These are phyloP conservation scores for Crithidia bombi DNA, from an alignment of 208 protist species.

Conservation along the genomic window DNA sequence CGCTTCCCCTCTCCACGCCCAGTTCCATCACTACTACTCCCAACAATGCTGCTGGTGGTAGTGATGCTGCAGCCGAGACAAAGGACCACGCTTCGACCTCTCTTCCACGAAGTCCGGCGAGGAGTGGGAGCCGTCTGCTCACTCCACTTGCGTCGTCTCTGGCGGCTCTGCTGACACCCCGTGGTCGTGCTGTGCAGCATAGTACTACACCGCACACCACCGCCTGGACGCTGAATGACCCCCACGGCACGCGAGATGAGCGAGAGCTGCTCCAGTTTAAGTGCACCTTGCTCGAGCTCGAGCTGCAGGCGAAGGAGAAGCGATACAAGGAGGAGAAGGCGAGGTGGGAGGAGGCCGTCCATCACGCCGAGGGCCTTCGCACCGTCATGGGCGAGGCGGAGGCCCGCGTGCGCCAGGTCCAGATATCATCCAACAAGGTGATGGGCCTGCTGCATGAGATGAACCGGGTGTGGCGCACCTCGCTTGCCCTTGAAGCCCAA, in stretches of 20 bases:
- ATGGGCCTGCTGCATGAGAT: constrained; percentile 22
- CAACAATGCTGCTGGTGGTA: neutral
- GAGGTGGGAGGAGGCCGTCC: constrained; percentile 18
- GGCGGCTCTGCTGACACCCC: constrained; percentile 16
- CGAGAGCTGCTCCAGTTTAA: constrained; percentile 21
- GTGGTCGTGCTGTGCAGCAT: constrained; percentile 11
- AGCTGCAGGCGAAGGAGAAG: constrained; percentile 22
- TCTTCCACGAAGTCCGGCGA: neutral
- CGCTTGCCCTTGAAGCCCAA: constrained; percentile 16
- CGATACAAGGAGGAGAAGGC: constrained; percentile 12
- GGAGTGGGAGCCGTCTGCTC: constrained; percentile 4
- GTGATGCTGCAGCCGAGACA: neutral
- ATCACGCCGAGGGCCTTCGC: constrained; percentile 6
- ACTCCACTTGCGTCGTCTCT: constrained; percentile 3
- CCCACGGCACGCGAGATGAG: neutral
- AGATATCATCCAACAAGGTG: constrained; percentile 14
- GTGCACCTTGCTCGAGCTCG: constrained; percentile 24
- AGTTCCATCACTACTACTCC: too few relatives aligned
- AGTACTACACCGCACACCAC: neutral
- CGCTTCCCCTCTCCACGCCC: too few relatives aligned
- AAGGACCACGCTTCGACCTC: neutral
- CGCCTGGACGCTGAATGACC: neutral
- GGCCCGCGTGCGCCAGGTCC: constrained; percentile 16
- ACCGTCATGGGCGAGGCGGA: constrained; percentile 26
- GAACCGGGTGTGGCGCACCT: constrained; percentile 26